phyloP scores from a whole-genome alignment of 495 filamentous ascomycete genomes.

The Penicillium samsonianum region DNA sequence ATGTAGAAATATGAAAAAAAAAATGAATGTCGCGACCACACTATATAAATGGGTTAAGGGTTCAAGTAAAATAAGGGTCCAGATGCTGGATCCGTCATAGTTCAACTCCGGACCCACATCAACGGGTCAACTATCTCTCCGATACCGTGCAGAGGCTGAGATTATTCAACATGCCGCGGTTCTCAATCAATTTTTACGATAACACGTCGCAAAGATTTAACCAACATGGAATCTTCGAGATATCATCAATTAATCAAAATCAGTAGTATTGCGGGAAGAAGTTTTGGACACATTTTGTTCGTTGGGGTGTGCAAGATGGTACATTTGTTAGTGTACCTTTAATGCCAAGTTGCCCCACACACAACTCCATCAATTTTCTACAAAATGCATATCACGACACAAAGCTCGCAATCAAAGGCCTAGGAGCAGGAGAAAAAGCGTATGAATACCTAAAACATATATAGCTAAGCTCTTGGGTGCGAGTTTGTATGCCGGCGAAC shows the following conservation, averaged over 20 bases:
- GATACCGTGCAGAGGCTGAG: background rate
- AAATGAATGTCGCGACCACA: background rate
- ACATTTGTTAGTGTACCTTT: background rate
- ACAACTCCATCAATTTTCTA: background rate
- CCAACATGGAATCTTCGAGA: background rate
- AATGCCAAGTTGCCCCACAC: background rate
- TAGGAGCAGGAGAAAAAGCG: background rate
- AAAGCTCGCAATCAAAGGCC: background rate
- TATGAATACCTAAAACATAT: background rate
- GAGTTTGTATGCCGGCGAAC: background rate
- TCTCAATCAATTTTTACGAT: background rate
- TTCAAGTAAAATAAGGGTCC: background rate
- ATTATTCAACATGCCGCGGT: background rate
- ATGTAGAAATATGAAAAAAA: background rate
- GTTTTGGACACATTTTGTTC: background rate
- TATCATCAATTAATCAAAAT: background rate
- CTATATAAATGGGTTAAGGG: background rate
- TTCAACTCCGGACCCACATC: background rate
- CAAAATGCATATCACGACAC: background rate
- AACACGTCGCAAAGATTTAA: background rate
- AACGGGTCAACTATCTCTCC: constrained; percentile 5
- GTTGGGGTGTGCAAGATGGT: background rate
- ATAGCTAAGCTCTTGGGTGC: background rate
- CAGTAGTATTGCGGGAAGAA: too few relatives aligned
- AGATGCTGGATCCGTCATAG: background rate